phyloP scores from a whole-genome alignment of 495 filamentous ascomycete genomes.

The Penicillium subrubescens region DNA sequence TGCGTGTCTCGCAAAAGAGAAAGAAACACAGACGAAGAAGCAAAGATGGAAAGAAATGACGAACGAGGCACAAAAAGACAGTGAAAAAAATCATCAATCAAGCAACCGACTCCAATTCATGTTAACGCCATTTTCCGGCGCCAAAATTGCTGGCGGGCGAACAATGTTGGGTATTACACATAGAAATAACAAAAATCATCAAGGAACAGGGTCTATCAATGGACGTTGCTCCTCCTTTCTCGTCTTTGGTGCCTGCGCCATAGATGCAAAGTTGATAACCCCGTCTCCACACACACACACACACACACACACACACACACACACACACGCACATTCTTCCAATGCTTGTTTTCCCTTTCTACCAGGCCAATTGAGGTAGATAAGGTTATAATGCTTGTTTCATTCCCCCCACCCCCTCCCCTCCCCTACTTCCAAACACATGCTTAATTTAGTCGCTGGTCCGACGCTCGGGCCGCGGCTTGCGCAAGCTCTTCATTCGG shows the following conservation, averaged over 20 bases:
- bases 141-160: conserved; percentile 20
- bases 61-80: conserved; percentile 13
- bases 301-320: background rate
- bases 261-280: conserved; percentile 7
- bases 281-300: background rate
- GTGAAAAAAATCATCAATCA: conserved; percentile 1
- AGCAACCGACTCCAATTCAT: conserved; percentile 22
- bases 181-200: conserved; percentile 22
- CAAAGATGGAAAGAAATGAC: background rate
- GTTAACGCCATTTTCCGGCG: conserved; percentile 29
- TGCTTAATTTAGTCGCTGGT: conserved; percentile 34
- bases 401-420: background rate
- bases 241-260: background rate
- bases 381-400: background rate
- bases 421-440: background rate
- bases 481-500: conserved; percentile 85
- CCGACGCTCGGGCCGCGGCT: conserved; percentile 49
- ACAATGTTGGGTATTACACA: conserved; percentile 36
- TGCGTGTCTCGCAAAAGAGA: background rate
- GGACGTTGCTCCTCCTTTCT: background rate
- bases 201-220: conserved; percentile 9
- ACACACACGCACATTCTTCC: background rate
- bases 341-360: background rate
- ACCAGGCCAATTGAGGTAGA: background rate
- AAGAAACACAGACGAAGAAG: background rate